phyloP scores from a whole-genome alignment of 2,329 filamentous ascomycete species.

The Emergomyces africanus region DNA sequence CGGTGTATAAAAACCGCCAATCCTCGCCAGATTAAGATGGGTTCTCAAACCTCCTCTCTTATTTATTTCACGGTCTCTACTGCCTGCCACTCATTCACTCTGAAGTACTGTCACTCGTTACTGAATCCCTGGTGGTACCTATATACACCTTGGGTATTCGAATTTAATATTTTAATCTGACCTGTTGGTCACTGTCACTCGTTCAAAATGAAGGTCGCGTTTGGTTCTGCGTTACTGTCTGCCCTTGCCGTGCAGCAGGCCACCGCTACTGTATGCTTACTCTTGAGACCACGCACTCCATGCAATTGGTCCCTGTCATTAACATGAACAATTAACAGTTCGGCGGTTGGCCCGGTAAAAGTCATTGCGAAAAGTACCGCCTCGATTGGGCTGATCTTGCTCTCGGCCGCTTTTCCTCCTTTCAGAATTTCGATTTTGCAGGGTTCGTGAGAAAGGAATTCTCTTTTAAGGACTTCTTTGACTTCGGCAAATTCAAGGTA shows the following conservation, averaged over 20 bases:
- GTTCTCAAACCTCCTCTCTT: neutral
- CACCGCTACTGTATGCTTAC: conserved; percentile 14
- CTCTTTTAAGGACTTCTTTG: conserved; percentile 24
- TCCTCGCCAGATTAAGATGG: neutral
- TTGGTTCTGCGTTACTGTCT: conserved; percentile 9
- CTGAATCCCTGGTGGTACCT: neutral
- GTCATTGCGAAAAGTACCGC: conserved; percentile 50
- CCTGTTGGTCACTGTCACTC: neutral
- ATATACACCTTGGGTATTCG: neutral
- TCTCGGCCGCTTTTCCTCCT: conserved; percentile 49
- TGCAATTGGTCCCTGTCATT: conserved; percentile 12
- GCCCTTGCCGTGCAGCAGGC: conserved; percentile 16
- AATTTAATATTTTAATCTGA: neutral
- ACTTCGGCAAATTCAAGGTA: conserved; percentile 14
- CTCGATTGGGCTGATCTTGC: conserved; percentile 58
- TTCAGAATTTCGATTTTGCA: conserved; percentile 60
- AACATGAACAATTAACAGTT: conserved; percentile 44
- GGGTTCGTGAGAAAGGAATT: conserved; percentile 57
- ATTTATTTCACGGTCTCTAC: neutral
- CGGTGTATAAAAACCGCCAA: neutral
- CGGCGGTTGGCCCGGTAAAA: conserved; percentile 56
- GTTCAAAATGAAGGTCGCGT: conserved; percentile 14
- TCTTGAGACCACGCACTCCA: neutral
- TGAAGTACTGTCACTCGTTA: neutral
- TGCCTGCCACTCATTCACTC: neutral